phyloP scores from a whole-genome alignment of 1,284 basidiomycete species.

The Cryptococcus maquisensis region DNA sequence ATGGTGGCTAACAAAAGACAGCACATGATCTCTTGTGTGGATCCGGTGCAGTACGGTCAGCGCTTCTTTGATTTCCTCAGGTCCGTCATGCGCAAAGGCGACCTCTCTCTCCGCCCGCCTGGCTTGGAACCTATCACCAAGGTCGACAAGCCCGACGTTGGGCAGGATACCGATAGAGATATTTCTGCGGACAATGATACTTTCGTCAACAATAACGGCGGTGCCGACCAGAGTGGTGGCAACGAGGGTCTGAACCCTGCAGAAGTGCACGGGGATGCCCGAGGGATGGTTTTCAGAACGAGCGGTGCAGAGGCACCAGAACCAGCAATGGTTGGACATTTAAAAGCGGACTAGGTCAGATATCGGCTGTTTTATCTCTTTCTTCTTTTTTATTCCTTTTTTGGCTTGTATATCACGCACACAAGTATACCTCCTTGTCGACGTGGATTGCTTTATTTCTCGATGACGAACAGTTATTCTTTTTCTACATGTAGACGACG shows the following conservation, averaged over 20 bases:
- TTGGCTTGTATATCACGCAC: no score
- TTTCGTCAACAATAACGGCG: neutral
- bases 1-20: conserved; percentile 37
- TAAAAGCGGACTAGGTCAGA: conserved; percentile 20
- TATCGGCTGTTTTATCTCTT: neutral
- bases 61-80: conserved; percentile 84
- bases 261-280: neutral
- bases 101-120: conserved; percentile 37
- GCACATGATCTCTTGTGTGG: conserved; percentile 91
- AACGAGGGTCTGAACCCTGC: neutral
- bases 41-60: conserved; percentile 74
- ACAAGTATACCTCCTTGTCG: no score
- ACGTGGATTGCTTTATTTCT: no score
- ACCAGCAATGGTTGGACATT: conserved; percentile 20
- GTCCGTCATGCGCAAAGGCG: conserved; percentile 78
- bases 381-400: no score
- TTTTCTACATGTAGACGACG: neutral
- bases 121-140: conserved; percentile 22
- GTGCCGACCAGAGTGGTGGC: neutral
- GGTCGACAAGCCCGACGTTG: neutral
- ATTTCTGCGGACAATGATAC: neutral
- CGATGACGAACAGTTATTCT: no score
- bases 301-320: neutral
- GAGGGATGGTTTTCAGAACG: neutral
- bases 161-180: conserved; percentile 5